These are phyloP conservation scores for Heliamphora exappendiculata DNA, from an alignment of 148 eudicot genomes.

Conservation along the genomic window DNA sequence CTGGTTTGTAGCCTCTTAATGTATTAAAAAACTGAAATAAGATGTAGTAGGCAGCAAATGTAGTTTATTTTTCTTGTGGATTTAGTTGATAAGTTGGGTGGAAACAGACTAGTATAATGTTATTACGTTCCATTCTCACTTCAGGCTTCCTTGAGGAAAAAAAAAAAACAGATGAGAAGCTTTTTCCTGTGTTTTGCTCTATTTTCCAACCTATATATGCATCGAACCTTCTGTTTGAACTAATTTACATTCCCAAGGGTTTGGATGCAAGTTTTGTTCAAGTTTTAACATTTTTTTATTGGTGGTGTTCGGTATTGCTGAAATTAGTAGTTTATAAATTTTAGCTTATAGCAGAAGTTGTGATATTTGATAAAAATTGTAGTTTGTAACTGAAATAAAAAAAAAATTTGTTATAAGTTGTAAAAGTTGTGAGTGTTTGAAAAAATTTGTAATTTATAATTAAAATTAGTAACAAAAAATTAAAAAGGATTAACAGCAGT, in stretches of 20 bases:
- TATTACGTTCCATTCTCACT: constrained; percentile 9
- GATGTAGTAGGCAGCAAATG: constrained; percentile 33
- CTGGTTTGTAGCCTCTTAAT: constrained; percentile 26
- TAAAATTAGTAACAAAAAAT: too few species aligned
- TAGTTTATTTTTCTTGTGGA: constrained; percentile 26
- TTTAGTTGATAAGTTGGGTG: constrained; percentile 5
- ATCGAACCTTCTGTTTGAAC: neutral
- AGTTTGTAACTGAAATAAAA: too few species aligned
- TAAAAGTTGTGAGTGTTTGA: too few species aligned
- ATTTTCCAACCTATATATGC: neutral
- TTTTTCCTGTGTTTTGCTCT: neutral
- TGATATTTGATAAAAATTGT: too few species aligned
- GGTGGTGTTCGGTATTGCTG: too few species aligned
- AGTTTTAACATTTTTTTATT: too few species aligned
- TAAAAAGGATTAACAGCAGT: too few species aligned
- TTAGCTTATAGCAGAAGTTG: too few species aligned
- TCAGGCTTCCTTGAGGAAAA: constrained; percentile 10
- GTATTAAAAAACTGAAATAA: constrained; percentile 28
- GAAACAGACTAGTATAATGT: constrained; percentile 9
- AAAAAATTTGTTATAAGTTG: too few species aligned
- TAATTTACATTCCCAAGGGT: neutral
- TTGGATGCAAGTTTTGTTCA: too few species aligned
- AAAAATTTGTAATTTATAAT: too few species aligned
- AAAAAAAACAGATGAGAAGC: constrained; percentile 2
- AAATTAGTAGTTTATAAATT: too few species aligned